Conservation (phyloP, 768 basidiomycete genomes). For the Podaxis sp. region DNA sequence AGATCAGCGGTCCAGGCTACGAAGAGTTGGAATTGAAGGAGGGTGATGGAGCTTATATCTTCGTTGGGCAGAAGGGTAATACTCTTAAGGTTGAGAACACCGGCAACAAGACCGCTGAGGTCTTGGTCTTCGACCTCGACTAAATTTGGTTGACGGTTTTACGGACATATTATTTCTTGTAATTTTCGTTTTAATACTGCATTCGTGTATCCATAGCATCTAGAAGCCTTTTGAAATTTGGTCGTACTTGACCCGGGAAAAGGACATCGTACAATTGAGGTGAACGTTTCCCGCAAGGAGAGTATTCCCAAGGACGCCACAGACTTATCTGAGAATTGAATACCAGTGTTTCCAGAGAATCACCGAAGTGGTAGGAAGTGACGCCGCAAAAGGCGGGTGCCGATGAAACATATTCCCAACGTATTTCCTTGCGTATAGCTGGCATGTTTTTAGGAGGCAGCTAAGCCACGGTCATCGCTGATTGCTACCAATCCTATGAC, state of each 20-base stretch:
- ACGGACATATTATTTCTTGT: not conserved
- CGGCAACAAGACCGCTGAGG: conserved; percentile 66
- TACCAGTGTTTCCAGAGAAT: not conserved
- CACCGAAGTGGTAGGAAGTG: not conserved
- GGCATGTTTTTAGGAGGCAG: not conserved
- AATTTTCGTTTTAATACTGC: not conserved
- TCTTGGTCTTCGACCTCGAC: conserved; percentile 79
- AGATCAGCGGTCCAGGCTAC: conserved; percentile 37
- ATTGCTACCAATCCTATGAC: not conserved
- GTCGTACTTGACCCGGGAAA: not conserved
- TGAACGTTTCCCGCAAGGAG: not conserved
- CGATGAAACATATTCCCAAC: not conserved
- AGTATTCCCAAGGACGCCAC: not conserved
- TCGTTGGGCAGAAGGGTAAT: conserved; percentile 42
- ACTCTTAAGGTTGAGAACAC: conserved; percentile 53
- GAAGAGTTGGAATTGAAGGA: conserved; percentile 63
- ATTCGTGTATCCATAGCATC: conserved; percentile 9
- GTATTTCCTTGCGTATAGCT: not conserved
- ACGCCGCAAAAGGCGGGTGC: not conserved
- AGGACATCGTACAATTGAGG: not conserved
- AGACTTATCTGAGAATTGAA: not conserved
- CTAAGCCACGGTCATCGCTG: not conserved
- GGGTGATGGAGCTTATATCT: conserved; percentile 85
- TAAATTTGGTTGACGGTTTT: conserved; percentile 17
- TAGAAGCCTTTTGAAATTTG: not conserved